Base-by-base conservation (phyloP, 2,329 filamentous ascomycete genomes). In the Podosphaera fusca region DNA sequence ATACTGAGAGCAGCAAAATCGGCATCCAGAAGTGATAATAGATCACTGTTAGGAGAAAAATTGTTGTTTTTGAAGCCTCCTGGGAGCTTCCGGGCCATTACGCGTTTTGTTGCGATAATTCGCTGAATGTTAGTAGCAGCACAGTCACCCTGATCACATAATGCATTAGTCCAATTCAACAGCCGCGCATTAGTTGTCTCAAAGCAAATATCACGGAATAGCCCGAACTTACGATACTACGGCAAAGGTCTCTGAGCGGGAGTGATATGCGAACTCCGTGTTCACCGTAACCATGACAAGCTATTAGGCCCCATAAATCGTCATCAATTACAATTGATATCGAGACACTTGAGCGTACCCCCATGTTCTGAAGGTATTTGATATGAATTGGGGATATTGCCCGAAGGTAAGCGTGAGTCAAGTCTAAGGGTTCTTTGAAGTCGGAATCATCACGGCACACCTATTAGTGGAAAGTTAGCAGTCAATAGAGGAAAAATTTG, bases 301-400 rank as follows among this genome's bases (percentile, higher is more conserved):
- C 82, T 34, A 95, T 87, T 34, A 94, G 71, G 0, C 88, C 88
- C 88, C 88, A 95, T 0, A 94, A 71, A 62, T 92, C 84, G 62
- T 78, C 75, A 63, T 92, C 89, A 0, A 85, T 85, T 8, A 56
- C 33, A 12, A 56, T 33, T 0, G 87, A 92, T 59, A 94, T 87
- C 0, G 87, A 94, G 86, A 94, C 94, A 60, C 87, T 92, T 0
- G 87, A 87, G 5, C 87, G 80, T 1, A 94, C 87, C 3, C 81
- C 82, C 87, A 94, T 94, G 67, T 94, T 87, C 8, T 72, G 76
- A 2, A 94, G 73, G 62, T 94, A 94, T 65, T 92, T 92, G 56
- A 92, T 67, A 65, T 92, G 86, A 47, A 94, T 87, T 0, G 87
- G 87, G 0, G 86, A 92, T 78, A 94, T 94, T 61, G 88, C 87